Evolutionary conservation across 2,329 filamentous ascomycete genomes (phyloP), one percentile per base, ranked within the genome.

Genomic region (Fusarium sp.): DNA sequence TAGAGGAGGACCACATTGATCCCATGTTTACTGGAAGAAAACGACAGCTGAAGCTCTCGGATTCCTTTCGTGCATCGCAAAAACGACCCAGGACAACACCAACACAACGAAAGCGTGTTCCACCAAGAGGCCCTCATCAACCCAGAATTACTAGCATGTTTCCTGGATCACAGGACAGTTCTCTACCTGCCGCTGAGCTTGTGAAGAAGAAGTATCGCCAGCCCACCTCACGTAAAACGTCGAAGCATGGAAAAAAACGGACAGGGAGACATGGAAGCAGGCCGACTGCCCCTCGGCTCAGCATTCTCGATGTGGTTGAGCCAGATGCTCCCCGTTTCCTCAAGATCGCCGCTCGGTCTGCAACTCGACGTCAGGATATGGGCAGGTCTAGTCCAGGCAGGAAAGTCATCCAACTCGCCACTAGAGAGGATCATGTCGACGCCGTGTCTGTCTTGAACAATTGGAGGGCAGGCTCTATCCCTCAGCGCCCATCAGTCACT

Each of bases 341-440:
- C 37, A 90, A 86, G 68, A 86, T 93, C 76, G 91, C 91, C 60
- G 90, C 89, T 50, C 89, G 91, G 18, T 85, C 88, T 62, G 90
- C 86, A 5, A 87, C 82, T 64, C 84, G 80, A 61, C 86, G 85
- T 37, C 77, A 72, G 29, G 84, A 85, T 14, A 83, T 87, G 71
- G 91, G 91, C 18, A 88, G 88, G 77, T 85, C 87, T 8, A 91
- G 86, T 64, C 90, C 89, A 1, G 82, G 82, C 0, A 84, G 78
- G 50, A 93, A 92, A 77, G 80, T 83, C n/a, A 90, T 93, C 69
- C 85, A 87, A 65, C 83, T 93, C n/a, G 89, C 88, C 24, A 91
- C 85, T 33, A 86, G 89, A n/a, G 83, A 84, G 72, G 91, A 92
- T 76, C 90, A 91, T 68, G 72, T 90, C 20, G 91, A 92, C 77